Base-by-base conservation (phyloP, 108 stramenopile genomes). In the Pseudonitzschia delicatissima region DNA sequence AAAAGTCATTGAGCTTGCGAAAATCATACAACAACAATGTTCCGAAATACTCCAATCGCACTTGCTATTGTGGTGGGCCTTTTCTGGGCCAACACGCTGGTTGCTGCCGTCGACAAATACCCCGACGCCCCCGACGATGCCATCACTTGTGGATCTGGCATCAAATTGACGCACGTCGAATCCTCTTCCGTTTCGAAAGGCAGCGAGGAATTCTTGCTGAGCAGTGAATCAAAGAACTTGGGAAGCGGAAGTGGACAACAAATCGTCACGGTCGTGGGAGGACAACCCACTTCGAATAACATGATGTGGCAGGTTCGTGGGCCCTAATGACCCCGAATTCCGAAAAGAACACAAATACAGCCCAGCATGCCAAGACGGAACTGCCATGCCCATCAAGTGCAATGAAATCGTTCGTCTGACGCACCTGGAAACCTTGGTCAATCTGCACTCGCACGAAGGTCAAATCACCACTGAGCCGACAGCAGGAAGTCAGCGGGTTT, bases 401-500 rank as follows among this genome's bases (percentile, higher is more conserved):
- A 83, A 83, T 3, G 15, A 51, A 6, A 51, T 72, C 36, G 79
- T 94, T 23, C 86, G 93, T 5, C 62, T 94, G 57, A 89, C 82
- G 7, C 93, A 94, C 66, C 52, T 82, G 49, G 51, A 65, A 28
- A 91, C 87, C 26, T 39, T 45, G 8, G 45, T 63, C 12, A 94
- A 94, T 77, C 68, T 94, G 42, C 93, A 94, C 64, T 83, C 86
- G 12, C 93, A 94, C 62, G 72, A 50, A 55, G 31, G 82, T 87
- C 5, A 61, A 72, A 33, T 71, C 68, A 29, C 84, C 87, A 6
- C 47, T 93, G 28, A 78, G 76, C 33, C 68, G 75, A 50, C 92
- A 93, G 73, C 92, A 94, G 52, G 93, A 94, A 77, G 83, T 94
- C 2, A 77, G 86, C 3, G 86, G 74, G 3, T 94, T 77, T 66